phyloP scores from a whole-genome alignment of 352 stramenopile genomes.

The Globisporangium takayamanum region DNA sequence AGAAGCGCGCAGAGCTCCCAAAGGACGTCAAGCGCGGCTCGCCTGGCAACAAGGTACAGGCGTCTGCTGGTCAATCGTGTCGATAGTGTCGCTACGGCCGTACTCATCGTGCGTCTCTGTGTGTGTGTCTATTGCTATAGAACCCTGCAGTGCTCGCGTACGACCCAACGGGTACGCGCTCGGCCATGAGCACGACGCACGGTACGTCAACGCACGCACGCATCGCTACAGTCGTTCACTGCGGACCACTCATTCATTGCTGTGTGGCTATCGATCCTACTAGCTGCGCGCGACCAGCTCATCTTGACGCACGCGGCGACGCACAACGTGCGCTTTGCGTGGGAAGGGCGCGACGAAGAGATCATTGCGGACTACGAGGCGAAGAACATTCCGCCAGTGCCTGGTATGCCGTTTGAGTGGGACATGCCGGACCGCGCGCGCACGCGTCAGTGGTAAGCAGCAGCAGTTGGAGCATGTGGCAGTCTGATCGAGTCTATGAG shows the following conservation, averaged over 20 bases:
- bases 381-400: slow-evolving; percentile 70
- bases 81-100: neutral
- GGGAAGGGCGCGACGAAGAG: slow-evolving; percentile 64
- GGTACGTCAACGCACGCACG: slow-evolving; percentile 17
- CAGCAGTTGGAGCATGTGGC: neutral
- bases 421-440: slow-evolving; percentile 56
- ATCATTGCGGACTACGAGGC: slow-evolving; percentile 66
- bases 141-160: slow-evolving; percentile 83
- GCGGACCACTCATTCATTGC: no score
- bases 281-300: slow-evolving; percentile 61
- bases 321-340: slow-evolving; percentile 81
- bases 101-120: neutral
- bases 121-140: slow-evolving; percentile 7
- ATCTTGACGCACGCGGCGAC: slow-evolving; percentile 60
- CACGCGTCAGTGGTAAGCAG: slow-evolving; percentile 59
- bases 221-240: no score
- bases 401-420: slow-evolving; percentile 64
- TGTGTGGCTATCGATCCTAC: neutral
- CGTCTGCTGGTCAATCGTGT: neutral
- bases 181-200: slow-evolving; percentile 81
- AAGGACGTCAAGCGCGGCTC: slow-evolving; percentile 61
- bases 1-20: slow-evolving; percentile 56
- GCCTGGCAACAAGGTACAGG: slow-evolving; percentile 64
- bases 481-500: no score
- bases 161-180: slow-evolving; percentile 80